phyloP scores from a whole-genome alignment of 2,329 filamentous ascomycete species.

The Xylaria sp. region DNA sequence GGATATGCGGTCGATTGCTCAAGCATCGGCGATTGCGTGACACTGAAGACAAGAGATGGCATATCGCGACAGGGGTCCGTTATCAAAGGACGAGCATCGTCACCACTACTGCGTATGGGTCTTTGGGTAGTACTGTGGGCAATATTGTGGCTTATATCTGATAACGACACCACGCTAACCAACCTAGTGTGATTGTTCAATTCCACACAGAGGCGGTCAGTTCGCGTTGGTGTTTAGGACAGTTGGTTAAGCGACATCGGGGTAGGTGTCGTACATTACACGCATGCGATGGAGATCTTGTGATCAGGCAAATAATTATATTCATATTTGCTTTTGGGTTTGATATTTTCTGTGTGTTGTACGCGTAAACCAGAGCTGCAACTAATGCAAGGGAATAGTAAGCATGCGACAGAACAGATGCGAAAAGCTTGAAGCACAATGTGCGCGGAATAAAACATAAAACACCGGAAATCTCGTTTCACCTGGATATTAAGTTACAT shows the following conservation, averaged over 20 bases:
- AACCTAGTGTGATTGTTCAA: background rate
- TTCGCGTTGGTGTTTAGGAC: background rate
- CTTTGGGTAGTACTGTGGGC: background rate
- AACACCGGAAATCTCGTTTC: background rate
- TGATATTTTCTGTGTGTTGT: background rate
- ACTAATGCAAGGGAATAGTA: background rate
- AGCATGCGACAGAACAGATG: background rate
- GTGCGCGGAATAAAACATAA: background rate
- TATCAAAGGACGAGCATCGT: slow-evolving; percentile 5
- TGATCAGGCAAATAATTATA: slow-evolving; percentile 8
- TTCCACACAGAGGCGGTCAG: slow-evolving; percentile 19
- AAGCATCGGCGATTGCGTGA: background rate
- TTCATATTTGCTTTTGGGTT: background rate
- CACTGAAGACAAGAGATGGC: background rate
- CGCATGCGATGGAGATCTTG: slow-evolving; percentile 17
- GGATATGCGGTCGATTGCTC: slow-evolving; percentile 13
- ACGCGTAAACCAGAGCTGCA: background rate
- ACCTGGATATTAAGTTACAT: background rate
- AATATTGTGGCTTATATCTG: slow-evolving; percentile 17
- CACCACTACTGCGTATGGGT: no score
- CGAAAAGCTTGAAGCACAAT: background rate
- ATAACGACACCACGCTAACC: background rate
- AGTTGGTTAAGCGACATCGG: slow-evolving; percentile 19
- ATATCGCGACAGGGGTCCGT: slow-evolving; percentile 5
- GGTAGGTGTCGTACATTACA: background rate